Evolutionary conservation across 2,329 filamentous ascomycete species (phyloP).

Genomic region (Colletotrichum coccodes): DNA sequence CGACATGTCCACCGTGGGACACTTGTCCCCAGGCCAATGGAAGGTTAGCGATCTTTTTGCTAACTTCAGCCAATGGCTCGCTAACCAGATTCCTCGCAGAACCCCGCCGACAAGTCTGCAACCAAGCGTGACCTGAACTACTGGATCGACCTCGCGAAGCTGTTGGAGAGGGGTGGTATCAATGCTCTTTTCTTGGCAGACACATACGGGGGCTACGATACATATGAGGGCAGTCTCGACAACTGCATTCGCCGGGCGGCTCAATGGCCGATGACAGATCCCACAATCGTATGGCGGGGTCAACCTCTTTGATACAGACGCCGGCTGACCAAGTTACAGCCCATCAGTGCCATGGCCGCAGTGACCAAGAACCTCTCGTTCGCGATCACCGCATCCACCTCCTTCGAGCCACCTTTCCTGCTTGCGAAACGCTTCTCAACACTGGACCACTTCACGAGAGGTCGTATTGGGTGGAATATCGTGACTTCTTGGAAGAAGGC

Average conservation of each 20-base stretch:
- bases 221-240: slow-evolving; percentile 67
- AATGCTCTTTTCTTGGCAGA: slow-evolving; percentile 75
- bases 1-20: slow-evolving; percentile 68
- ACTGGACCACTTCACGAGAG: slow-evolving; percentile 69
- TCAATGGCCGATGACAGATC: slow-evolving; percentile 74
- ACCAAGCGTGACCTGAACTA: slow-evolving; percentile 70
- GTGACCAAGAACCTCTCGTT: slow-evolving; percentile 73
- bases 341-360: slow-evolving; percentile 73
- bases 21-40: slow-evolving; percentile 75
- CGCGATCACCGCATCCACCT: slow-evolving; percentile 71
- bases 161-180: slow-evolving; percentile 70
- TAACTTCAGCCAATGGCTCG: neutral
- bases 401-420: slow-evolving; percentile 70
- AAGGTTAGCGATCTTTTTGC: slow-evolving; percentile 54
- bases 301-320: neutral
- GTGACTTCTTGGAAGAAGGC: slow-evolving; percentile 69
- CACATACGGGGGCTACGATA: slow-evolving; percentile 72
- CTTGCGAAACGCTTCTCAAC: slow-evolving; percentile 71
- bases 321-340: slow-evolving; percentile 44
- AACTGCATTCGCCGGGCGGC: slow-evolving; percentile 70
- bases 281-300: slow-evolving; percentile 62
- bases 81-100: slow-evolving; percentile 48
- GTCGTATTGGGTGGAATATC: slow-evolving; percentile 74
- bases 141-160: slow-evolving; percentile 71
- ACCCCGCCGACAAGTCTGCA: slow-evolving; percentile 68